Evolutionary conservation across 768 basidiomycete species (phyloP), one percentile per base, ranked within the genome.

Genomic region (Tricholoma bakamatsutake): DNA sequence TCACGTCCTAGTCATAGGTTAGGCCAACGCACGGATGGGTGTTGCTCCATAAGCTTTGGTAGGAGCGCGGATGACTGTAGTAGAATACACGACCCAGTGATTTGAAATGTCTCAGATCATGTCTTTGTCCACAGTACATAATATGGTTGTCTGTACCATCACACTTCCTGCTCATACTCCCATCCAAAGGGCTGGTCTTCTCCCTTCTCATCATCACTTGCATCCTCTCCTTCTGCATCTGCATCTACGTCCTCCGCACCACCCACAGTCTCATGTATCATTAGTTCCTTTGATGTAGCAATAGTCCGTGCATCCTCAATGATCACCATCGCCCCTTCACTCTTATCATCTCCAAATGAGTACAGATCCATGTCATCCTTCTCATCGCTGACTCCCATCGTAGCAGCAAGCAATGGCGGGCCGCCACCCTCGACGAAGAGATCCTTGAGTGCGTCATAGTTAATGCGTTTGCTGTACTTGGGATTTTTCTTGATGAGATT

Each of bases 391-490:
- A 61, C 12, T 3, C 69, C 67, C 64, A 74, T 71, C 13, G 56
- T 60, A 5, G 64, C 64, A 12, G 62, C 58, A 37, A 70, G 45
- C 11, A 67, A 70, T 28, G 70, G 62, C 34, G 63, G 54, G 8
- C 69, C 67, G 35, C 68, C 70, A 54, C 65, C 71, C 63, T 83
- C 81, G 28, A 80, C 73, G 66, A 95, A 91, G 10, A 96, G 78
- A 54, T 83, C 81, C 61, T 89, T 87, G 52, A 95, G 81, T 0
- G 90, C 92, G 61, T 90, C 88, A 67, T 96, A 97, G 68, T 97
- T 97, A 72, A 96, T 95, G 51, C 92, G 84, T 65, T 91, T 91
- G 71, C 90, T 93, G 71, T 94, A 93, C 65, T 84, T 88, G 21
- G 85, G 80, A 59, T 88, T 93, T 72, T 92, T 91, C 75, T 88